Evolutionary conservation across 1,284 basidiomycete genomes (phyloP).

Genomic region (Austroboletus niveus): DNA sequence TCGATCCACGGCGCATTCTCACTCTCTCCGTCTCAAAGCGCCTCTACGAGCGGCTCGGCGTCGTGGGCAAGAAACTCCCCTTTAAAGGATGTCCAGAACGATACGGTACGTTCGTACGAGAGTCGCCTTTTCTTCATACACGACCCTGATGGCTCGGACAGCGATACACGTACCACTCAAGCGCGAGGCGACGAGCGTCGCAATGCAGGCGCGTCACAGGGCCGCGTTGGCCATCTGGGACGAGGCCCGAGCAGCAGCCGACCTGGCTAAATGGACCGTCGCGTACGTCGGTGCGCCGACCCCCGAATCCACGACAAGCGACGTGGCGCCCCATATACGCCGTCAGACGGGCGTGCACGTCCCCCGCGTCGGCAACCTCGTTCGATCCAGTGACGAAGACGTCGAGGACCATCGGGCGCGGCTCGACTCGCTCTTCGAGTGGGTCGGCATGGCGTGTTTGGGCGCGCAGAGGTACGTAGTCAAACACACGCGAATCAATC

Average conservation of each 20-base stretch:
- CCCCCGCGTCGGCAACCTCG: conserved; percentile 33
- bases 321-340: conserved; percentile 13
- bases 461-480: conserved; percentile 38
- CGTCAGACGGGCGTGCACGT: conserved; percentile 32
- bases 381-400: conserved; percentile 22
- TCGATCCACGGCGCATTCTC: conserved; percentile 56
- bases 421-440: conserved; percentile 55
- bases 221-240: conserved; percentile 43
- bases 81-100: conserved; percentile 46
- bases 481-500: no score
- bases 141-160: conserved; percentile 18
- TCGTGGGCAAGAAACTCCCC: conserved; percentile 50
- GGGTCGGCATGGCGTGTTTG: conserved; percentile 62
- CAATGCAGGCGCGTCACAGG: conserved; percentile 35
- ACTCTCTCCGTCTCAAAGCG: conserved; percentile 52
- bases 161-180: conserved; percentile 46
- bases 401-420: conserved; percentile 49
- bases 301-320: background rate
- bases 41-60: conserved; percentile 56
- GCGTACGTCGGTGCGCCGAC: conserved; percentile 30
- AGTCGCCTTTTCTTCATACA: background rate
- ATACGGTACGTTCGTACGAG: conserved; percentile 44
- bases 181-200: conserved; percentile 33
- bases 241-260: conserved; percentile 30
- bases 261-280: conserved; percentile 44